phyloP scores from a whole-genome alignment of 331 rosid genomes.

The Malus hybrid region DNA sequence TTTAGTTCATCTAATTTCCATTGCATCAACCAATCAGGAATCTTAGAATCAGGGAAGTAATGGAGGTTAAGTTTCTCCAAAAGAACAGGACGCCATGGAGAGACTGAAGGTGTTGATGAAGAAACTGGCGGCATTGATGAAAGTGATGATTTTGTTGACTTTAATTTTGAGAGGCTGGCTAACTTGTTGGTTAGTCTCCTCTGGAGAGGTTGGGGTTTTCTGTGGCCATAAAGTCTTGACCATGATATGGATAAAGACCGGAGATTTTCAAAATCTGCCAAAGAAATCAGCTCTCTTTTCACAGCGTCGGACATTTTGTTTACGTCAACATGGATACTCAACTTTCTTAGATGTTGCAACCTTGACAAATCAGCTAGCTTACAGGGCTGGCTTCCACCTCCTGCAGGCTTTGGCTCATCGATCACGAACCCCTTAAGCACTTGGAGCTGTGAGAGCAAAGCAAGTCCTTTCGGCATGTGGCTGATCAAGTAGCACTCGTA shows the following conservation, averaged over 20 bases:
- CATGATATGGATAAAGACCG: constrained; percentile 14
- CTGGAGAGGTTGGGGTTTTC: not conserved
- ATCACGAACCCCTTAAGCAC: constrained; percentile 46
- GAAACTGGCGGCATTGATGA: not conserved
- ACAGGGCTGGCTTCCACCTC: not conserved
- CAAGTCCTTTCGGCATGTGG: constrained; percentile 33
- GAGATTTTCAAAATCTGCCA: not conserved
- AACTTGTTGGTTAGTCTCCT: not conserved
- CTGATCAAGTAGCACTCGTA: constrained; percentile 44
- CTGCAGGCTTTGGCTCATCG: not conserved
- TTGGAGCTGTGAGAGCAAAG: constrained; percentile 26
- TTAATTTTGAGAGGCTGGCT: not conserved
- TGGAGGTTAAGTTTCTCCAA: constrained; percentile 12
- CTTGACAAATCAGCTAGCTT: constrained; percentile 3
- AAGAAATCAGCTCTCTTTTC: not conserved
- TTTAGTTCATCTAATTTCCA: not conserved
- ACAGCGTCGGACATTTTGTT: not conserved
- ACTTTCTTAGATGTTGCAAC: not conserved
- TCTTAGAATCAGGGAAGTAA: not conserved
- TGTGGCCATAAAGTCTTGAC: not conserved
- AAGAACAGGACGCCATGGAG: not conserved
- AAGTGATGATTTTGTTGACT: not conserved
- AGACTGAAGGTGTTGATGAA: not conserved
- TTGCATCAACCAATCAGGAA: not conserved
- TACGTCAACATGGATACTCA: constrained; percentile 13